A percentile compares a stretch with the other conserved stretches of the same genome.
These are phyloP conservation scores for Aegilops speltoides DNA, from an alignment of 176 grass and related monocot species.

Conservation along the genomic window DNA sequence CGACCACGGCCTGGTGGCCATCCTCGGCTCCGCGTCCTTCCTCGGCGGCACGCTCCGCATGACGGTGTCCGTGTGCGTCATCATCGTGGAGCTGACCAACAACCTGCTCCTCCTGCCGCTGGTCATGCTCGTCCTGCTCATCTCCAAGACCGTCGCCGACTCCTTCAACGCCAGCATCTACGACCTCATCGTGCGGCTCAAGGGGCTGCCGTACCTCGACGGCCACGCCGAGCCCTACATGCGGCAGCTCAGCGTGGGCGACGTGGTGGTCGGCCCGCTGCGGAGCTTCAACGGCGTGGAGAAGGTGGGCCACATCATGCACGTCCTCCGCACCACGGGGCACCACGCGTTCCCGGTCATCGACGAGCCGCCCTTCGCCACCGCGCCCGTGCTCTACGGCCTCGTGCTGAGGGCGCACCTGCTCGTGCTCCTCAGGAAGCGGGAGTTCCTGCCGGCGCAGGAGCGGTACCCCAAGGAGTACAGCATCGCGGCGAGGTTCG, in stretches of 20 bases:
- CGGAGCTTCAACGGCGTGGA: slow-evolving; percentile 66
- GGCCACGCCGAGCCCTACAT: slow-evolving; percentile 90
- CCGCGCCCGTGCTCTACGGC: slow-evolving; percentile 60
- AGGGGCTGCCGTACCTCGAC: slow-evolving; percentile 85
- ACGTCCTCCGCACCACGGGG: slow-evolving; percentile 61
- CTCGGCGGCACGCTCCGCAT: slow-evolving; percentile 86
- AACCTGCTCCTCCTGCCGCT: slow-evolving; percentile 89
- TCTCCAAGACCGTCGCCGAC: slow-evolving; percentile 88
- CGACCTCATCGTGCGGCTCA: slow-evolving; percentile 72
- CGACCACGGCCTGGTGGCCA: slow-evolving; percentile 87
- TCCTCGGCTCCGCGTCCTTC: slow-evolving; percentile 92
- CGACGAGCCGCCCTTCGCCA: slow-evolving; percentile 65
- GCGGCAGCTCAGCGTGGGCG: slow-evolving; percentile 78
- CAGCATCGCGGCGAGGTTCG: slow-evolving; percentile 39
- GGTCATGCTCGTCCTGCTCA: slow-evolving; percentile 87
- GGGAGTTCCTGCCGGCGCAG: slow-evolving; percentile 42
- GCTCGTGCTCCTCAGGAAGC: slow-evolving; percentile 72
- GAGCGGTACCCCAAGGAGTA: slow-evolving; percentile 26
- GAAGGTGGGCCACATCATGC: slow-evolving; percentile 74
- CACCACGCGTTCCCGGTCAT: slow-evolving; percentile 95
- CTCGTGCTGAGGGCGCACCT: slow-evolving; percentile 80
- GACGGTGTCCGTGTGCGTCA: slow-evolving; percentile 88
- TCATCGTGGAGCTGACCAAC: slow-evolving; percentile 90
- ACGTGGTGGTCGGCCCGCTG: slow-evolving; percentile 74
- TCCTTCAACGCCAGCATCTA: slow-evolving; percentile 90